Conservation (phyloP, 805 yeast species). For the Nakazawaea wyomingensis region DNA sequence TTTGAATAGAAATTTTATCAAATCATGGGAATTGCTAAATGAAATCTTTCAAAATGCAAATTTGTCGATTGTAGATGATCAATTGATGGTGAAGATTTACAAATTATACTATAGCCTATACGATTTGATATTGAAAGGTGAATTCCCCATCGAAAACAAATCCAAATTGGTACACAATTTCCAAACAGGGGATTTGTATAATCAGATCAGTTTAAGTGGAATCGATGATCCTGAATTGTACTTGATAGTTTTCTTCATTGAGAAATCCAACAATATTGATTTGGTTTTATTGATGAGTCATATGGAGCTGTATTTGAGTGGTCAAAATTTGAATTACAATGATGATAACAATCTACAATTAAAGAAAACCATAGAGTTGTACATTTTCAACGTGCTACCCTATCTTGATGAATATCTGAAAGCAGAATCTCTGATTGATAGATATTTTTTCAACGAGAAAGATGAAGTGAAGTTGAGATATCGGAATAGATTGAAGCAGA, state of each 20-base stretch:
- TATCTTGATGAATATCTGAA: conserved; percentile 16
- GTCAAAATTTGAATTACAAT: background rate
- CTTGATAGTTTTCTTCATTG: conserved; percentile 26
- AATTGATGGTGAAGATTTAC: conserved; percentile 17
- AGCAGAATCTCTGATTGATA: conserved; percentile 15
- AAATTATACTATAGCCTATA: conserved; percentile 24
- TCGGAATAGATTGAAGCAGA: background rate
- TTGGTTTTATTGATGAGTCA: conserved; percentile 18
- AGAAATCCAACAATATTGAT: conserved; percentile 23
- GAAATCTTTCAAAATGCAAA: conserved; percentile 17
- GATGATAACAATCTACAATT: conserved; percentile 10
- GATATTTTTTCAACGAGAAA: conserved; percentile 1
- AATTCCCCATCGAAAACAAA: background rate
- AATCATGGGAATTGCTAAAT: conserved; percentile 22
- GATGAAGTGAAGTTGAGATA: conserved; percentile 6
- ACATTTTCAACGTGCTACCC: conserved; percentile 21
- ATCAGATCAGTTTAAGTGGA: conserved; percentile 15
- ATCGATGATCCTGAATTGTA: conserved; percentile 22
- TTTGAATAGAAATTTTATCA: conserved; percentile 27
- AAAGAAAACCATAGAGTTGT: conserved; percentile 20
- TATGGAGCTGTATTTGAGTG: conserved; percentile 19
- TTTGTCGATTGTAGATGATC: conserved; percentile 3
- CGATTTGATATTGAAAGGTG: conserved; percentile 24
- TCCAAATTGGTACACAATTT: conserved; percentile 12
- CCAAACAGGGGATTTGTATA: conserved; percentile 19